A percentile compares a stretch with the other conserved stretches of the same genome.
Evolutionary conservation across 2,329 filamentous ascomycete species (phyloP).

Genomic region (Botrytis pseudocinerea): DNA sequence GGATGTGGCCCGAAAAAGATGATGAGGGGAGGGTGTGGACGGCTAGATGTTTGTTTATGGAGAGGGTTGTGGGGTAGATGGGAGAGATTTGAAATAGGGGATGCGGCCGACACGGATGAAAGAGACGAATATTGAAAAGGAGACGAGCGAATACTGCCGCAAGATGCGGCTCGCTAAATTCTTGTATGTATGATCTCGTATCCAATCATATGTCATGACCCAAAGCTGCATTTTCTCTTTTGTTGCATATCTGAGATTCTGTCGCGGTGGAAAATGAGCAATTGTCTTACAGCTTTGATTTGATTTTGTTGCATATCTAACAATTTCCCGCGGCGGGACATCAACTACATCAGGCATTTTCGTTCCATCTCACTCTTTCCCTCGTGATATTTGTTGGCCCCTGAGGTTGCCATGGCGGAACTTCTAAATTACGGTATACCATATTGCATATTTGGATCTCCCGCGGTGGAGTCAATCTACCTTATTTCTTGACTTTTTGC

Average conservation of each 20-base stretch:
- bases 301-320: not conserved
- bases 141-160: not conserved
- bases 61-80: constrained; percentile 29
- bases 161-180: not conserved
- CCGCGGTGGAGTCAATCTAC: not conserved
- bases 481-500: not conserved
- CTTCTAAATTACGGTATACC: not conserved
- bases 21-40: constrained; percentile 28
- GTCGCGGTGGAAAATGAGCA: not conserved
- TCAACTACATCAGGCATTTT: not conserved
- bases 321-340: not conserved
- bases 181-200: not conserved
- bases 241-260: not conserved
- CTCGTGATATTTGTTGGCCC: not conserved
- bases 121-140: not conserved
- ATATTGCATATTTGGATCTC: not conserved
- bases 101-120: not conserved
- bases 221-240: not conserved
- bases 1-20: constrained; percentile 29
- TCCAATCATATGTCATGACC: not conserved
- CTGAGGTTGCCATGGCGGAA: not conserved
- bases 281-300: not conserved
- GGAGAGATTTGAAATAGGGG: not conserved
- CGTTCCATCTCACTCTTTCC: not conserved
- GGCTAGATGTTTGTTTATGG: constrained; percentile 33